These are phyloP conservation scores for Stenocarpella maydis DNA, from an alignment of 2,329 filamentous ascomycete species.

Conservation along the genomic window DNA sequence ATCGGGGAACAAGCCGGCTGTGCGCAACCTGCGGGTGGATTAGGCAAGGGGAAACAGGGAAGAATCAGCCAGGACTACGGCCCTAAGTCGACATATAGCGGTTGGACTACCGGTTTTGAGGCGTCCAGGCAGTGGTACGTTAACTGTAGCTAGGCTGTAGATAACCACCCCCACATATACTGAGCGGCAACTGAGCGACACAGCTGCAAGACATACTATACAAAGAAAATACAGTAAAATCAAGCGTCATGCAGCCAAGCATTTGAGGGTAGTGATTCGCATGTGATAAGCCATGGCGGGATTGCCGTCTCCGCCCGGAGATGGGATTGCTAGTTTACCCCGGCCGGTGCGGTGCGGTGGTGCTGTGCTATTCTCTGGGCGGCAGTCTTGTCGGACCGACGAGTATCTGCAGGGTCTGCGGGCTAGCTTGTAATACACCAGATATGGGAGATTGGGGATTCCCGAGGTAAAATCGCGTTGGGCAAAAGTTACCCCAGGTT, in stretches of 20 bases:
- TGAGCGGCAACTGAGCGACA: not conserved
- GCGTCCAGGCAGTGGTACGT: not conserved
- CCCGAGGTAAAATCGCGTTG: not conserved
- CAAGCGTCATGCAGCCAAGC: not conserved
- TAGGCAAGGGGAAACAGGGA: not conserved
- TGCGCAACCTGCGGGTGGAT: not conserved
- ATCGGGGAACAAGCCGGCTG: not conserved
- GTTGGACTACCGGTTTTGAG: not conserved
- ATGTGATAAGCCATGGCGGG: constrained; percentile 16
- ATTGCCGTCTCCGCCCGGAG: not conserved
- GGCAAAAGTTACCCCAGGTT: constrained; percentile 11
- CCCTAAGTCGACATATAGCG: not conserved
- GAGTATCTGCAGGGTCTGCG: not conserved
- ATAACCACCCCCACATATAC: not conserved
- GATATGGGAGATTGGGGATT: not conserved
- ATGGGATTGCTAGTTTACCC: not conserved
- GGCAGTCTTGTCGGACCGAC: constrained; percentile 22
- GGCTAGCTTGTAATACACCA: constrained; percentile 13
- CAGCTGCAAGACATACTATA: not conserved
- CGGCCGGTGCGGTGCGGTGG: not conserved
- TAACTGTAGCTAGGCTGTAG: not conserved
- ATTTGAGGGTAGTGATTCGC: not conserved
- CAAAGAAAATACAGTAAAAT: constrained; percentile 19
- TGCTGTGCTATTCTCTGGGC: constrained; percentile 7
- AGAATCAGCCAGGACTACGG: not conserved